Base-by-base conservation (phyloP, 2,329 filamentous ascomycete species). In the Aspergillus sp. region DNA sequence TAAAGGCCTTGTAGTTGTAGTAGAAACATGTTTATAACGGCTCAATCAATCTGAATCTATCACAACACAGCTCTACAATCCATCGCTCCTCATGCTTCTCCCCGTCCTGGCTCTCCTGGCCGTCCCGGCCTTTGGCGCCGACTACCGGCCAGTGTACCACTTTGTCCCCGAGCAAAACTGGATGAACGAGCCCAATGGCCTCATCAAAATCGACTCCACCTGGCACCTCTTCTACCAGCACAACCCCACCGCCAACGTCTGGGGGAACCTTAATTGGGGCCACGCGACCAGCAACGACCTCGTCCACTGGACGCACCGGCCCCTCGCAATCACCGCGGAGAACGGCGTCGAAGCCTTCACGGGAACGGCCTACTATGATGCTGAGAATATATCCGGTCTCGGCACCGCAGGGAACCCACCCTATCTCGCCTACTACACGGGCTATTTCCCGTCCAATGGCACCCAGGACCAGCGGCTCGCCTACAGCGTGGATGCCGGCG, bases 401-500 rank as follows among this genome's bases (percentile, higher is more conserved):
- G 59, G 59, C 0, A 54, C 59, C 8, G 3, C 31, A 17, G 9
- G 28, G 17, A 54, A 31, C 8, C 43, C 59, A 6, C 59, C 59
- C 7, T 61, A 54, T n/a, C 45, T 61, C 19, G 59, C 59, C 9
- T 61, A n/a, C 25, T 61, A n/a, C 15, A 61, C 59, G 0, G 59
- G 59, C 1, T 61, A 61, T 34, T 45, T 48, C 38, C 49, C 54
- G 11, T 49, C 34, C 3, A 57, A 49, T n/a, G 49, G 54, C 6
- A 45, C 19, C 3, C 59, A 61, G 30, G 59, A 61, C 1, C 88
- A 90, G 70, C 80, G 83, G n/a, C 83, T 90, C 51, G 86, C 88
- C 2, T 89, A 87, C 71, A 88, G 85, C 0, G 72, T 77, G 25
- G 87, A 90, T 65, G 83, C 83, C 15, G 87, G 88, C 17, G 86